Evolutionary conservation across 345 rosid species (phyloP).

Genomic region (sweet orange (Citrus sinensis)): DVS_A1.0 CM039165.1:30977001-30977500

Average conservation of each 20-base stretch:
- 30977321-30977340: slow-evolving; percentile 87
- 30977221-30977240: slow-evolving; percentile 64
- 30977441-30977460: slow-evolving; percentile 67
- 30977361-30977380: slow-evolving; percentile 58
- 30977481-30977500: slow-evolving; percentile 40
- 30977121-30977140: slow-evolving; percentile 25
- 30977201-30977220: slow-evolving; percentile 44
- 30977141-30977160: slow-evolving; percentile 36
- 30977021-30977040: too few relatives aligned
- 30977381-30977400: slow-evolving; percentile 40
- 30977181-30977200: slow-evolving; percentile 36
- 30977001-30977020: too few relatives aligned
- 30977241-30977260: slow-evolving; percentile 47
- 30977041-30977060: neutral
- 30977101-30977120: neutral
- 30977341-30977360: slow-evolving; percentile 81
- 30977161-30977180: slow-evolving; percentile 77
- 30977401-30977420: slow-evolving; percentile 74
- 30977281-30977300: slow-evolving; percentile 56
- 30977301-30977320: slow-evolving; percentile 74
- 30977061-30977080: too few relatives aligned
- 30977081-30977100: too few relatives aligned
- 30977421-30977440: slow-evolving; percentile 52
- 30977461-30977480: slow-evolving; percentile 84
- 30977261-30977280: slow-evolving; percentile 27